These are phyloP conservation scores for Maudiozyma turicensis DNA, from an alignment of 805 yeast species.

Conservation along the genomic window DNA sequence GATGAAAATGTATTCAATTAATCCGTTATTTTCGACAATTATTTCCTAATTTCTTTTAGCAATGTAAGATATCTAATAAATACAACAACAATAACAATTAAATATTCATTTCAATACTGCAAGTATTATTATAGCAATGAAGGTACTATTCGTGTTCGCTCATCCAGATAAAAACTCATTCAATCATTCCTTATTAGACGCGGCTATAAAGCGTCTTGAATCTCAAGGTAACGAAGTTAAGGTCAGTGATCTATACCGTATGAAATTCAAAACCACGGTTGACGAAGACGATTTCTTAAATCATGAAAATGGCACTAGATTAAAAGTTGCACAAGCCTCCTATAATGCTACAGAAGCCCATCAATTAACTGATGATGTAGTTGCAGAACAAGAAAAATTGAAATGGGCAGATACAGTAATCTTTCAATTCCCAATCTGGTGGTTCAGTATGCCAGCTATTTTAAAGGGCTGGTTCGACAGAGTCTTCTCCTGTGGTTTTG, in stretches of 20 bases:
- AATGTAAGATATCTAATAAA: no score
- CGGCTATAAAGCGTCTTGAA: conserved; percentile 12
- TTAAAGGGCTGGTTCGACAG: conserved; percentile 28
- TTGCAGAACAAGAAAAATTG: conserved; percentile 22
- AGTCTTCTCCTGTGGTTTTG: conserved; percentile 18
- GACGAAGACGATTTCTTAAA: conserved; percentile 17
- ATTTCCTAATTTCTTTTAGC: no score
- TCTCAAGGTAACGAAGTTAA: conserved; percentile 20
- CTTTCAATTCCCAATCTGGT: conserved; percentile 26
- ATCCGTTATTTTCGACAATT: no score
- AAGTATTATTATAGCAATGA: conserved; percentile 5
- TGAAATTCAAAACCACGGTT: conserved; percentile 17
- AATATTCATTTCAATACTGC: no score
- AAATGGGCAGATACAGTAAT: conserved; percentile 25
- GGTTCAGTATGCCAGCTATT: conserved; percentile 27
- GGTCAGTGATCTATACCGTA: conserved; percentile 19
- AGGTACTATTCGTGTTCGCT: conserved; percentile 21
- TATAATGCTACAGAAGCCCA: conserved; percentile 7
- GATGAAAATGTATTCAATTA: no score
- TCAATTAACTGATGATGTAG: conserved; percentile 22
- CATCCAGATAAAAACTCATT: conserved; percentile 23
- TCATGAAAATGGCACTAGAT: conserved; percentile 8
- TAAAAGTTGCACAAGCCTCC: conserved; percentile 15
- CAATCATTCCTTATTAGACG: conserved; percentile 15
- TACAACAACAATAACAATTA: no score